phyloP scores from a whole-genome alignment of 345 rosid species.

The Raphanus sativus region DNA sequence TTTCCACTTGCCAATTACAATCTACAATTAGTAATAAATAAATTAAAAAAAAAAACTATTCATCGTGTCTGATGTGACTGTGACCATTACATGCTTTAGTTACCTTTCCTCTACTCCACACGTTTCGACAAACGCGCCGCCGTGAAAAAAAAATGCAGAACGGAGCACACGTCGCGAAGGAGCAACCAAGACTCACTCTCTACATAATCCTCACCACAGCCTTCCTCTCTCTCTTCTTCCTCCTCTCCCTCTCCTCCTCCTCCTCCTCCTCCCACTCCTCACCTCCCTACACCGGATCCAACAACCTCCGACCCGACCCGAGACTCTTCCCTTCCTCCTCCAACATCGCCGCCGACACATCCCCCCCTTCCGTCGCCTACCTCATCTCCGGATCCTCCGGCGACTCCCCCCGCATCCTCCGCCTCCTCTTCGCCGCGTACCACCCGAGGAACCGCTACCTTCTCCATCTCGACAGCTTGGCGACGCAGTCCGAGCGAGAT shows the following conservation, averaged over 20 bases:
- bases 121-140: conserved; percentile 7
- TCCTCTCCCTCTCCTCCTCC: conserved; percentile 48
- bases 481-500: conserved; percentile 68
- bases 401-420: conserved; percentile 65
- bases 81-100: conserved; percentile 24
- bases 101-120: conserved; percentile 1
- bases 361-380: conserved; percentile 78
- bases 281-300: conserved; percentile 33
- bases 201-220: conserved; percentile 58
- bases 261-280: conserved; percentile 42
- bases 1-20: neutral
- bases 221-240: conserved; percentile 65
- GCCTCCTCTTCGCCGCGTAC: conserved; percentile 72
- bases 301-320: conserved; percentile 53
- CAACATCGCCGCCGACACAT: conserved; percentile 55
- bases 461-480: conserved; percentile 76
- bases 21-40: neutral
- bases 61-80: neutral
- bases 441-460: conserved; percentile 86
- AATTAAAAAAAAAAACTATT: neutral
- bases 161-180: conserved; percentile 33
- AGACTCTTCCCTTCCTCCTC: conserved; percentile 66
- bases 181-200: conserved; percentile 50
- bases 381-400: conserved; percentile 72
- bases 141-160: conserved; percentile 36